Base-by-base conservation (phyloP, 106 monocot species). In the Posidonia australis region DNA sequence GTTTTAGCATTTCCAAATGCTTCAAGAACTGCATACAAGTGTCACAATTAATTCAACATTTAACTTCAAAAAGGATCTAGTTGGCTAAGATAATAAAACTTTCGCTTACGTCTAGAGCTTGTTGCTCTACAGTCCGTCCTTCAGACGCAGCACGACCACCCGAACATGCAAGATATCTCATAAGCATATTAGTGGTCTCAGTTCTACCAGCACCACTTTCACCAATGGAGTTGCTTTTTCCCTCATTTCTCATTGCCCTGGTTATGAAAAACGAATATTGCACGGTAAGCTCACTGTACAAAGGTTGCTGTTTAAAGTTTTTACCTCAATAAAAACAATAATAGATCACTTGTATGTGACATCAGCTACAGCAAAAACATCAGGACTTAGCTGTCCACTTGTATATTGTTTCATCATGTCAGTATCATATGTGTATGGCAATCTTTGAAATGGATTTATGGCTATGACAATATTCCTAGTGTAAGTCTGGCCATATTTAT, bases 1-100 rank as follows among this genome's bases (percentile, higher is more conserved):
- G 87, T 99, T 85, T 99, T 99, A 54, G 98, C 98, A 88, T 99
- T 99, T 52, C 98, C 98, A 81, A 99, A 99, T 68, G 98, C 98
- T 75, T 99, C 98, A 64, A 99, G 87, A 55, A 99, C 98, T 29
- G 98, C 91, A 64, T 17, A 58, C 4, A 32, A 44, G 14, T 61
- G 31, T 51, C 54, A 62, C 17, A 16, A 28, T 12, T 20, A 5
- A 60, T 18, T 46, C 44, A 2, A 63, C 20, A 71, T 1, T 22
- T 25, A 47, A 63, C 11, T 5, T 41, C 48, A 22, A 36, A n/a
- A 9, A 18, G 27, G 31, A 61, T 10, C 29, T 13, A 31, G 10
- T 24, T 55, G 25, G 22, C 10, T 46, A 43, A 45, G n/a, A 16
- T 27, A 65, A 58, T 25, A 19, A 59, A 63, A 43, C 24, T 43